These are phyloP conservation scores for Geosiphon pyriformis DNA, from an alignment of 192 early-diverging fungal genomes.

Conservation along the genomic window DNA sequence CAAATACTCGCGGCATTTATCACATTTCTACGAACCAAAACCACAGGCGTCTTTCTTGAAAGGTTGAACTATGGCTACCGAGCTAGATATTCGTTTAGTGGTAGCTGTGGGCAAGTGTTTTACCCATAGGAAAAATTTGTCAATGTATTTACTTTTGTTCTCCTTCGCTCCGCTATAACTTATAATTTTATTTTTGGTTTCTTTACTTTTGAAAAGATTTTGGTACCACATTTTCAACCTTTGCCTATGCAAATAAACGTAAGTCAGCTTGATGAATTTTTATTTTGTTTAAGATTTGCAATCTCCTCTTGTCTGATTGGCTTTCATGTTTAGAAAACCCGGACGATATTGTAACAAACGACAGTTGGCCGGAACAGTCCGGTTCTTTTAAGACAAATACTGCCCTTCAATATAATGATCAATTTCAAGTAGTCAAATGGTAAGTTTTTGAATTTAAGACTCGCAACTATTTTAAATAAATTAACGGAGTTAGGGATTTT, in stretches of 20 bases:
- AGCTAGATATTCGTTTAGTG: background rate
- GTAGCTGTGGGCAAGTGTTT: conserved; percentile 14
- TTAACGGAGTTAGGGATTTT: too few species aligned
- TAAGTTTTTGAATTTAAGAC: background rate
- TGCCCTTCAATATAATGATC: conserved; percentile 1
- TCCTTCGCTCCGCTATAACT: background rate
- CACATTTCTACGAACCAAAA: too few species aligned
- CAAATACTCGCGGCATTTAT: too few species aligned
- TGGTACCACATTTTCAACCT: conserved; percentile 8
- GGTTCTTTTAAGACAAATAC: background rate
- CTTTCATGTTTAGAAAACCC: background rate
- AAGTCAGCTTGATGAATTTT: background rate
- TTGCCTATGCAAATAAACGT: conserved; percentile 16
- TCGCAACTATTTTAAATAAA: background rate
- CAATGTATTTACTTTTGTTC: background rate
- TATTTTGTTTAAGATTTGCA: background rate
- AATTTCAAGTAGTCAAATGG: conserved; percentile 5
- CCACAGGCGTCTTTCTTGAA: too few species aligned
- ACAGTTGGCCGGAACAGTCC: background rate
- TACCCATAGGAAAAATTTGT: background rate
- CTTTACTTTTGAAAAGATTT: conserved; percentile 15
- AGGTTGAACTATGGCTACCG: too few species aligned
- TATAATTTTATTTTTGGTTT: background rate
- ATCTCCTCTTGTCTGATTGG: background rate
- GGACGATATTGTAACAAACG: background rate